phyloP scores from a whole-genome alignment of 2,329 filamentous ascomycete genomes.

The Fusarium vanettenii region DNA sequence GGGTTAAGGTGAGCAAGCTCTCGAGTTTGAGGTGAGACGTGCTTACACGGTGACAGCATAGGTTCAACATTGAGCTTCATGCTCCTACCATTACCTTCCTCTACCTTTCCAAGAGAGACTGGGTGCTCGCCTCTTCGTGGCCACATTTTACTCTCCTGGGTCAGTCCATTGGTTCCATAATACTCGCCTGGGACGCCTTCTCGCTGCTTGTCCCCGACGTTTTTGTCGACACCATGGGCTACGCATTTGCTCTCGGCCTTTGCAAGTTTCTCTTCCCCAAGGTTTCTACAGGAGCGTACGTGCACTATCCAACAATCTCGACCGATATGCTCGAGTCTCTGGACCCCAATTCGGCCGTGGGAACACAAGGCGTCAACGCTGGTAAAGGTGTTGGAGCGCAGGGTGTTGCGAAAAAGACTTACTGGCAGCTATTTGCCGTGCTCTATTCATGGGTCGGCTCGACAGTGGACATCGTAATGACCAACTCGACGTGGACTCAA shows the following conservation, averaged over 20 bases:
- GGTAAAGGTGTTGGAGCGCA: slow-evolving; percentile 80
- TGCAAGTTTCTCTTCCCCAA: slow-evolving; percentile 83
- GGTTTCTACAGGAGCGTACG: slow-evolving; percentile 90
- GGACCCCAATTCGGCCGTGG: slow-evolving; percentile 69
- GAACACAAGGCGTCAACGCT: slow-evolving; percentile 81
- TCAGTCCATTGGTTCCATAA: slow-evolving; percentile 89
- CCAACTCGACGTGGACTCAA: slow-evolving; percentile 96
- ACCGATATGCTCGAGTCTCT: slow-evolving; percentile 95
- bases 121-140: slow-evolving; percentile 88
- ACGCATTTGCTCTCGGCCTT: slow-evolving; percentile 88
- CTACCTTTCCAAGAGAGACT: slow-evolving; percentile 88
- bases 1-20: slow-evolving; percentile 73
- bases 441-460: slow-evolving; percentile 87
- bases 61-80: slow-evolving; percentile 93
- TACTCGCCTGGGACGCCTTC: slow-evolving; percentile 93
- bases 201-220: slow-evolving; percentile 91
- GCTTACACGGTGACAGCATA: slow-evolving; percentile 62
- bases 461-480: slow-evolving; percentile 93
- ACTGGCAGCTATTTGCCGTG: slow-evolving; percentile 88
- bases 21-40: not conserved
- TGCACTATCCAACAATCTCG: slow-evolving; percentile 98
- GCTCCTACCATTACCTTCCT: slow-evolving; percentile 86
- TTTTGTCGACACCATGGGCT: slow-evolving; percentile 98
- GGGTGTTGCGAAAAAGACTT: slow-evolving; percentile 79
- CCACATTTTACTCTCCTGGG: slow-evolving; percentile 92